These are phyloP conservation scores for Piper longum DNA, from an alignment of 164 flowering plant genomes.

Conservation along the genomic window DNA sequence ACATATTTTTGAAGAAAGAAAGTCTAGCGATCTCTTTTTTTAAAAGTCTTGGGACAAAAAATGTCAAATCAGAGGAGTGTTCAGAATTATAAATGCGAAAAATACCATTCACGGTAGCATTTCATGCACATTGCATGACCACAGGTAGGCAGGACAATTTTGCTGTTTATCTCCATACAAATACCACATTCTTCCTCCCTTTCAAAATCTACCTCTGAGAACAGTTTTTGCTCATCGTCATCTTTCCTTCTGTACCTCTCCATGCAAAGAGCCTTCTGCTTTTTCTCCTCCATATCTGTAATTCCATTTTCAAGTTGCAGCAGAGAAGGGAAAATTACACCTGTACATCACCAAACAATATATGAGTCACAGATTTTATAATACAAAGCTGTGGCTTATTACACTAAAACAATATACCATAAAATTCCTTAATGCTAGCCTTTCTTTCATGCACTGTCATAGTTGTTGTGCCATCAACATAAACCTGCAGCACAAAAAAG, in stretches of 20 bases:
- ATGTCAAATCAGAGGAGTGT: background rate
- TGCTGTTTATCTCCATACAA: slow-evolving; percentile 83
- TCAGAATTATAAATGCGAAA: background rate
- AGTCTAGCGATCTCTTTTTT: background rate
- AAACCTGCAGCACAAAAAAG: slow-evolving; percentile 25
- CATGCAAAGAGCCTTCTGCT: slow-evolving; percentile 57
- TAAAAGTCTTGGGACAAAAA: too few relatives aligned
- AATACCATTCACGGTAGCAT: slow-evolving; percentile 83
- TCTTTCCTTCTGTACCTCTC: slow-evolving; percentile 66
- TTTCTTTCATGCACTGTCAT: slow-evolving; percentile 64
- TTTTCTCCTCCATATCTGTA: slow-evolving; percentile 68
- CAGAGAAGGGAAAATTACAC: slow-evolving; percentile 75
- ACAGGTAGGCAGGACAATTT: slow-evolving; percentile 76
- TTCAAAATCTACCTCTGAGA: slow-evolving; percentile 55
- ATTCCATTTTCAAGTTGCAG: slow-evolving; percentile 76
- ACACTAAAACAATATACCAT: slow-evolving; percentile 26
- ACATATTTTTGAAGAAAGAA: background rate
- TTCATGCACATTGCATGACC: slow-evolving; percentile 85
- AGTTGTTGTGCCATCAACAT: slow-evolving; percentile 68
- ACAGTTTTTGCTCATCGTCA: slow-evolving; percentile 32
- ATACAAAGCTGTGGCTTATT: background rate
- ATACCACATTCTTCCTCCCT: slow-evolving; percentile 96
- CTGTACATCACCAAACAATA: slow-evolving; percentile 22
- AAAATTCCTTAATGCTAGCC: slow-evolving; percentile 68
- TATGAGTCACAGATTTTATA: background rate